Conservation (phyloP, 108 stramenopile species). For the Pseudonitzschia multiseries region DNA sequence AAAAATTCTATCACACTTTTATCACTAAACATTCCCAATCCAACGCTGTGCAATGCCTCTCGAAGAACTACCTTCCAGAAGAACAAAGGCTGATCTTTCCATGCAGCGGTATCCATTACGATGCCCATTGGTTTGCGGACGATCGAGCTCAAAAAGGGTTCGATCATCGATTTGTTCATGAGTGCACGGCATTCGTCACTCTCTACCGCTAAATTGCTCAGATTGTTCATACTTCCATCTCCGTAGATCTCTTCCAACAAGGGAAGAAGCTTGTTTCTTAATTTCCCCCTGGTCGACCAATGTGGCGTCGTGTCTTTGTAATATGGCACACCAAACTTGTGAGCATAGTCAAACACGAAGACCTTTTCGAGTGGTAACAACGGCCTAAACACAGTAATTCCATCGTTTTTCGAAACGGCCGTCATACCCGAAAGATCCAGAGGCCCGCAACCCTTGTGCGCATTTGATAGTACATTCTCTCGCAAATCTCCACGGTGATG, state of each 20-base stretch:
- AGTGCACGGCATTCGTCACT: slow-evolving; percentile 79
- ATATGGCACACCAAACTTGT: slow-evolving; percentile 92
- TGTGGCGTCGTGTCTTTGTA: slow-evolving; percentile 93
- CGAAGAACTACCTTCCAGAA: slow-evolving; percentile 89
- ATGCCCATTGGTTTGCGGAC: slow-evolving; percentile 73
- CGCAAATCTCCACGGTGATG: slow-evolving; percentile 97
- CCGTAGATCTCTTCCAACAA: slow-evolving; percentile 95
- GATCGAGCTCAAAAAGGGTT: slow-evolving; percentile 63
- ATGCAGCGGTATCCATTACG: slow-evolving; percentile 55
- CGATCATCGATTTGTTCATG: slow-evolving; percentile 53
- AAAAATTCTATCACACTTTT: slow-evolving; percentile 74
- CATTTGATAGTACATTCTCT: slow-evolving; percentile 96
- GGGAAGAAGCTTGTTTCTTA: slow-evolving; percentile 90
- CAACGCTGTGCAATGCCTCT: slow-evolving; percentile 70
- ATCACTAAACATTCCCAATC: slow-evolving; percentile 85
- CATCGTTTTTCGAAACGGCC: slow-evolving; percentile 78
- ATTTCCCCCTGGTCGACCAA: slow-evolving; percentile 95
- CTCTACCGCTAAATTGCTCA: slow-evolving; percentile 77
- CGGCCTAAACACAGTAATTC: slow-evolving; percentile 88
- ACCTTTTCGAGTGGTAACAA: slow-evolving; percentile 79
- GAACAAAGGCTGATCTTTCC: slow-evolving; percentile 59
- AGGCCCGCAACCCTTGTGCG: slow-evolving; percentile 89
- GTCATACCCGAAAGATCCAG: slow-evolving; percentile 90
- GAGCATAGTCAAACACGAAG: slow-evolving; percentile 88
- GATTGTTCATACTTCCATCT: slow-evolving; percentile 83